phyloP scores from a whole-genome alignment of 1,139 yeast genomes.

The Blastobotrys buckinghamii region DNA sequence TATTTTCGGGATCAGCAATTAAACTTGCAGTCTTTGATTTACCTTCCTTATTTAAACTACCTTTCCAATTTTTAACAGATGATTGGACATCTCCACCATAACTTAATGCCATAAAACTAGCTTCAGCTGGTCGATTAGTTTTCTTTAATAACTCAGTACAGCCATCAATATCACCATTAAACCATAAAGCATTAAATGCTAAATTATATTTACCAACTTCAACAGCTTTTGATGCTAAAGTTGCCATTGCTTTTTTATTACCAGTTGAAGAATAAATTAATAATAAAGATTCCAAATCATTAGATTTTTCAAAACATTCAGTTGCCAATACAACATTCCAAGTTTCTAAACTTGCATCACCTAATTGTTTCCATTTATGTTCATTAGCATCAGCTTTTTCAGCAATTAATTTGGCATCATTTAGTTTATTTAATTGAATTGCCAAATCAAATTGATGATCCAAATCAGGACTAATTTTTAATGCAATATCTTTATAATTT shows the following conservation, averaged over 20 bases:
- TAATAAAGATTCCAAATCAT: slow-evolving; percentile 76
- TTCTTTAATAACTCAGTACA: slow-evolving; percentile 63
- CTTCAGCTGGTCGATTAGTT: slow-evolving; percentile 76
- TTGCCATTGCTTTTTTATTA: slow-evolving; percentile 51
- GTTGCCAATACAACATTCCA: slow-evolving; percentile 83
- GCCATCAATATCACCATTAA: slow-evolving; percentile 60
- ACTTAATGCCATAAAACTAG: slow-evolving; percentile 72
- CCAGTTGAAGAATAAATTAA: slow-evolving; percentile 81
- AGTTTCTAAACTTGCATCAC: slow-evolving; percentile 72
- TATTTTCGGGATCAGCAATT: slow-evolving; percentile 27
- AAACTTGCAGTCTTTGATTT: slow-evolving; percentile 52
- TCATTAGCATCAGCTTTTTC: slow-evolving; percentile 43
- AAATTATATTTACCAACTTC: slow-evolving; percentile 74
- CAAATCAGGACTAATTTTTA: slow-evolving; percentile 70
- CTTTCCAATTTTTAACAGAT: slow-evolving; percentile 63
- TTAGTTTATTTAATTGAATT: slow-evolving; percentile 58
- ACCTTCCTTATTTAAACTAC: slow-evolving; percentile 44
- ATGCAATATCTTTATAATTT: slow-evolving; percentile 78
- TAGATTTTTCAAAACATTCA: slow-evolving; percentile 71
- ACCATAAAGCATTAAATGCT: slow-evolving; percentile 92
- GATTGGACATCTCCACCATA: slow-evolving; percentile 53
- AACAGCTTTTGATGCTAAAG: slow-evolving; percentile 57
- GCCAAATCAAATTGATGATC: slow-evolving; percentile 88
- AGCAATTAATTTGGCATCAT: slow-evolving; percentile 70
- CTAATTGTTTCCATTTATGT: slow-evolving; percentile 85